A percentile compares a stretch with the other conserved stretches of the same genome.
Evolutionary conservation across 345 rosid genomes (phyloP).

Genomic region (Mercurialis annua): DNA sequence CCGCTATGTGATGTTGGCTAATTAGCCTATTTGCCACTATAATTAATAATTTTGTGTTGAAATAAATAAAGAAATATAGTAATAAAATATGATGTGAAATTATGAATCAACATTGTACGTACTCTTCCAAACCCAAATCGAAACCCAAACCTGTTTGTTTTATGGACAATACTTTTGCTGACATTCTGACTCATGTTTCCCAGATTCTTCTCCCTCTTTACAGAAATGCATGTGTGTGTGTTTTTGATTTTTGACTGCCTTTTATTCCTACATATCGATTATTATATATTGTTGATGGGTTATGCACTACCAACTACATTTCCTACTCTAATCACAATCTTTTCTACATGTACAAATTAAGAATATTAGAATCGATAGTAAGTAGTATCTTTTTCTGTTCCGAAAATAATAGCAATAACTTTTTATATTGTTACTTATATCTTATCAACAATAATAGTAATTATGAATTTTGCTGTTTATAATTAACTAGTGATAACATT

Average conservation of each 20-base stretch:
- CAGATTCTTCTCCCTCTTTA: conserved; percentile 16
- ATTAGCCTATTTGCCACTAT: conserved; percentile 2
- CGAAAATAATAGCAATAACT: too few species aligned
- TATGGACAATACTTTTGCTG: conserved; percentile 47
- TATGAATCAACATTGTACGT: conserved; percentile 15
- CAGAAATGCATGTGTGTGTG: background rate
- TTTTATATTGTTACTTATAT: too few species aligned
- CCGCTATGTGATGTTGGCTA: conserved; percentile 37
- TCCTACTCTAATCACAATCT: background rate
- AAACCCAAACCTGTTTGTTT: conserved; percentile 26
- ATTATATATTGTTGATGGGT: background rate
- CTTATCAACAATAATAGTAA: too few species aligned
- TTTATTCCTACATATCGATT: conserved; percentile 8
- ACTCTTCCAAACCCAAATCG: conserved; percentile 11
- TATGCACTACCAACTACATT: conserved; percentile 4
- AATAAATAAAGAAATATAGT: background rate
- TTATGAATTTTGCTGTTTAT: too few species aligned
- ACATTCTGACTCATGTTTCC: conserved; percentile 55
- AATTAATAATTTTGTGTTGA: background rate
- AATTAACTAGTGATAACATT: too few species aligned
- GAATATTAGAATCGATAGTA: too few species aligned
- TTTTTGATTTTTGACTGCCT: conserved; percentile 16
- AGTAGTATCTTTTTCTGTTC: too few species aligned
- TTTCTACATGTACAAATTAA: too few species aligned
- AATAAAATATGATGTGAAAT: too few species aligned